phyloP scores from a whole-genome alignment of 2,329 filamentous ascomycete genomes.

The Sarocladium brachiariae region DNA sequence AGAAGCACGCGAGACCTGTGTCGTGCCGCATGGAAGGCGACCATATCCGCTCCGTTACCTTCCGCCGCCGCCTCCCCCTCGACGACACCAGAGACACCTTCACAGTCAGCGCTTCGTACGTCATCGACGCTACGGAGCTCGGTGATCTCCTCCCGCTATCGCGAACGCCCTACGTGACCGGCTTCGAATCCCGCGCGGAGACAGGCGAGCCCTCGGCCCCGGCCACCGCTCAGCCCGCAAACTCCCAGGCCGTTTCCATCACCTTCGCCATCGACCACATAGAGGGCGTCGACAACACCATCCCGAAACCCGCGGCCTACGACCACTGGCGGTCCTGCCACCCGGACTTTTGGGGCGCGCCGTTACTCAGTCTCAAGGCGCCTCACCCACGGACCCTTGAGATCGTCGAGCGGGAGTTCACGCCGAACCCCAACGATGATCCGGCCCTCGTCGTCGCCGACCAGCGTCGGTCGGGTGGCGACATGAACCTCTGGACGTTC shows the following conservation, averaged over 20 bases:
- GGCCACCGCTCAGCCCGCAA: conserved; percentile 18
- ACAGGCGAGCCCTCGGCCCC: conserved; percentile 21
- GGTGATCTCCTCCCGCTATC: conserved; percentile 18
- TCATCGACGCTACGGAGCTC: conserved; percentile 16
- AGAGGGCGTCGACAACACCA: conserved; percentile 19
- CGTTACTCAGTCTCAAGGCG: conserved; percentile 17
- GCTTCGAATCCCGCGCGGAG: conserved; percentile 18
- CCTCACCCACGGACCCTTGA: conserved; percentile 21
- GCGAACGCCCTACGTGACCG: conserved; percentile 19
- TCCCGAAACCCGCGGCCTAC: conserved; percentile 16
- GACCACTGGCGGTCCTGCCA: conserved; percentile 19
- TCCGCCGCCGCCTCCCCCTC: conserved; percentile 8
- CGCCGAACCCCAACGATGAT: conserved; percentile 20
- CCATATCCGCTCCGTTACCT: conserved; percentile 6
- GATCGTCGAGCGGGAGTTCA: conserved; percentile 21
- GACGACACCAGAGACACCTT: conserved; percentile 9
- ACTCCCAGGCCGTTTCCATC: conserved; percentile 22
- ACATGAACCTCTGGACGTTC: conserved; percentile 24
- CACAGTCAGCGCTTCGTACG: conserved; percentile 12
- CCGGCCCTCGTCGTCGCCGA: conserved; percentile 18
- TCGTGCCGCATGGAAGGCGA: conserved; percentile 16
- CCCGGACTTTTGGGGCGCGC: conserved; percentile 21
- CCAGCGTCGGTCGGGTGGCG: conserved; percentile 19
- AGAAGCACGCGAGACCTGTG: conserved; percentile 15
- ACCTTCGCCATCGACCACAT: conserved; percentile 23